Evolutionary conservation across 352 stramenopile genomes (phyloP), one percentile per base, ranked within the genome.

Genomic region (Plasmopara viticola): DNA sequence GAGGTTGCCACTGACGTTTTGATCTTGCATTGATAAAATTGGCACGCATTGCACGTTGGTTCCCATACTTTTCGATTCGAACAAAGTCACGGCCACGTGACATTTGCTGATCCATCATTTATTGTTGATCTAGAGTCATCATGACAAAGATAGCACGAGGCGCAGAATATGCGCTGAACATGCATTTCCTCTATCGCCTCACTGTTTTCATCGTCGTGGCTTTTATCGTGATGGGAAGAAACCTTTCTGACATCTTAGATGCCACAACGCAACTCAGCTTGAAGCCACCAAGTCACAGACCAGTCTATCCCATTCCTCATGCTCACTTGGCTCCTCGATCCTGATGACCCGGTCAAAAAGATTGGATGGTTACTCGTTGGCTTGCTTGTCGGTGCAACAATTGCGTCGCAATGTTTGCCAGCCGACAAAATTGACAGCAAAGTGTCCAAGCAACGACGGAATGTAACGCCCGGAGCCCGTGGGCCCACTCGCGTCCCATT

Each of bases 341-440:
- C 25, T 38, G 51, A 69, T 15, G 61, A 69, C 40, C 56, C 61
- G 14, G 9, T 69, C 43, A 64, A 62, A 42, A 56, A 60, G 30
- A 28, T 65, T n/a, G 56, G 61, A 18, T 48, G 58, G 20, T 9
- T 69, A 17, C 44, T 65, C 38, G 14, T 65, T 9, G 61, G 51
- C 9, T 14, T 65, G 15, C 13, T 56, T 0, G 42, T 69, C 30
- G 51, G 61, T 15, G 48, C 61, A n/a, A 33, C 48, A 0, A 44
- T 69, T 6, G 56, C 53, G 7, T 52, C 51, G 18, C 43, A 56
- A 20, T 62, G 56, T 34, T 30, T 68, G 29, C 51, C 51, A 31
- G 51, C 14, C 8, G 56, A 68, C 51, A 56, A 9, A 10, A 65
- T 50, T 15, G 61, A 65, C 28, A 58, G 50, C 20, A 69, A 69